phyloP scores from a whole-genome alignment of 2,329 filamentous ascomycete species.

The Sporothrix dimorphospora region DNA sequence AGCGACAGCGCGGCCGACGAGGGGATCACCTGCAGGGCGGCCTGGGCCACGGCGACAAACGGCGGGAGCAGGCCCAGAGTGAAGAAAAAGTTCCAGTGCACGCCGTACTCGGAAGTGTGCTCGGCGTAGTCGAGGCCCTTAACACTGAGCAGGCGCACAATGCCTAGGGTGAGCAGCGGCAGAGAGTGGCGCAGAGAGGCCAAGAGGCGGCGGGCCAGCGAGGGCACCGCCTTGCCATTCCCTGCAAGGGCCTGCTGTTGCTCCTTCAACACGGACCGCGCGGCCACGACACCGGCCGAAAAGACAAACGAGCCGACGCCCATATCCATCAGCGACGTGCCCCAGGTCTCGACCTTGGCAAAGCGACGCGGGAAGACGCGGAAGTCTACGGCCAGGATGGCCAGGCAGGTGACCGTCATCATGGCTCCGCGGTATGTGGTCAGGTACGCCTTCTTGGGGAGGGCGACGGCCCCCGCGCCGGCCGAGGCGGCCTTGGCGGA shows the following conservation, averaged over 20 bases:
- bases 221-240: slow-evolving; percentile 42
- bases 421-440: slow-evolving; percentile 90
- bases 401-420: slow-evolving; percentile 86
- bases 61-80: slow-evolving; percentile 87
- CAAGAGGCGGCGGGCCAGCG: slow-evolving; percentile 62
- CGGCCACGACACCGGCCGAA: slow-evolving; percentile 87
- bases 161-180: slow-evolving; percentile 77
- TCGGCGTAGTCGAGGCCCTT: slow-evolving; percentile 96
- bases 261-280: slow-evolving; percentile 76
- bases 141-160: slow-evolving; percentile 82
- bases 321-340: slow-evolving; percentile 97
- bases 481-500: slow-evolving; percentile 39
- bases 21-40: slow-evolving; percentile 68
- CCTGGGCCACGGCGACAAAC: slow-evolving; percentile 82
- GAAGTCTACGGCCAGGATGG: slow-evolving; percentile 97
- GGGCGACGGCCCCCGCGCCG: slow-evolving; percentile 38
- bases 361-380: slow-evolving; percentile 89
- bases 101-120: slow-evolving; percentile 95
- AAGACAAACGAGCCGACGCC: slow-evolving; percentile 98
- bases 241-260: slow-evolving; percentile 38
- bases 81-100: slow-evolving; percentile 99
- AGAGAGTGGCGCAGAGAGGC: slow-evolving; percentile 77
- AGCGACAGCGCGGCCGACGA: slow-evolving; percentile 78
- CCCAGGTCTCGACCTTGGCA: slow-evolving; percentile 99
- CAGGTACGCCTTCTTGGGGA: slow-evolving; percentile 88